Conservation (phyloP, 1,284 basidiomycete species). For the Crocinoboletus sp. region DNA sequence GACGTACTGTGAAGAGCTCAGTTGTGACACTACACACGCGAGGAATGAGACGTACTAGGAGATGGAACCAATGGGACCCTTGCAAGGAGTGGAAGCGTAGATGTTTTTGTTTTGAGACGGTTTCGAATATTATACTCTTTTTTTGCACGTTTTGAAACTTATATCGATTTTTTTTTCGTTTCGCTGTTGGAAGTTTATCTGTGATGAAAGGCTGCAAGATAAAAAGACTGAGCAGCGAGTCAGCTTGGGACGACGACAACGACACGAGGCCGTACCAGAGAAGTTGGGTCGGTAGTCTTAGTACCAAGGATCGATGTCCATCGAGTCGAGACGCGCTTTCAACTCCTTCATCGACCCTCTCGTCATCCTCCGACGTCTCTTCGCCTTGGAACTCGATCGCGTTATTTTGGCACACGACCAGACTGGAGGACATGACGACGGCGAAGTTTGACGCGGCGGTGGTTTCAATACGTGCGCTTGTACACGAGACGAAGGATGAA, state of each 20-base stretch:
- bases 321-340: slow-evolving; percentile 10
- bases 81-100: not conserved
- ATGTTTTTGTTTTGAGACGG: not conserved
- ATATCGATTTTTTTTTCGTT: slow-evolving; percentile 3
- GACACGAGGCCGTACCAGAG: not conserved
- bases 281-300: not conserved
- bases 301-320: slow-evolving; percentile 12
- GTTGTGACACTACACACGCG: not conserved
- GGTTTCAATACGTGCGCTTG: not conserved
- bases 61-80: not conserved
- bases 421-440: not conserved
- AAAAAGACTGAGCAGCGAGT: not conserved
- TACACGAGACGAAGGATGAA: slow-evolving; percentile 2
- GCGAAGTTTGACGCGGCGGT: not conserved
- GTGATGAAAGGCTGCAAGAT: not conserved
- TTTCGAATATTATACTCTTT: slow-evolving; percentile 10
- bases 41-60: not conserved
- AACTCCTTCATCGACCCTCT: slow-evolving; percentile 5
- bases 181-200: not conserved
- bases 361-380: slow-evolving; percentile 7
- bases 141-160: slow-evolving; percentile 8
- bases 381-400: slow-evolving; percentile 6
- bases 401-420: slow-evolving; percentile 24
- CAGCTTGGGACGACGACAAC: not conserved
- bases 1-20: not conserved